Base-by-base conservation (phyloP, 2,329 filamentous ascomycete species). In the Cyphellophora europaea region DNA sequence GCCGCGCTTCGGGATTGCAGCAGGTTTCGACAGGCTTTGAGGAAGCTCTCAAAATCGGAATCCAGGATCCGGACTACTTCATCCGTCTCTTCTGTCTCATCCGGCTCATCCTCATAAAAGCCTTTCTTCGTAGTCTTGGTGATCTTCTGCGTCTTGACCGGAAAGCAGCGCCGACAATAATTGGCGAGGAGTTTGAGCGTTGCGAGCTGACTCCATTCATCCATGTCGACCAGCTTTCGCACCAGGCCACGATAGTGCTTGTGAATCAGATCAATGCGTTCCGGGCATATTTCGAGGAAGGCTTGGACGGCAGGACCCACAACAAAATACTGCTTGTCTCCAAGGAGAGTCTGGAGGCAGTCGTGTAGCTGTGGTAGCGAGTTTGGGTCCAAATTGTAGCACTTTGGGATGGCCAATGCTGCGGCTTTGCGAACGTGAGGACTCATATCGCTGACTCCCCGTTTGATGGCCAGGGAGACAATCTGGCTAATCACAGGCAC, bases 401-500 rank as follows among this genome's bases (percentile, higher is more conserved):
- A 96, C 57, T 98, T 98, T 3, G 91, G 88, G 40, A 96, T 93
- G 8, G 91, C 84, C 46, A 96, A 66, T 10, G 91, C 91, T 11
- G 91, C 91, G 1, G 89, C 86, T 54, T 91, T 93, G 44, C 91
- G 79, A 33, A 98, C 91, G 49, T 86, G 79, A 1, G 91, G 84
- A 50, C 86, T 94, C 84, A 98, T 93, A 56, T 98, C 91, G 21
- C 78, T 86, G 14, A 78, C 77, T 4, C 91, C 91, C 52, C 91
- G 86, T 59, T 95, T 95, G 63, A 98, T 95, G 3, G 87, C 91
- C 40, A 98, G 65, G 11, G 85, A 89, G 11, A 98, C 89, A 45
- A 98, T 96, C 63, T 96, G 91, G 51, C 85, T 93, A 59, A 98
- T 98, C 33, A 95, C 88, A 0, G 91, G 89, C 1, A 98, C 89